phyloP scores from a whole-genome alignment of 2,329 filamentous ascomycete species.

The Ascomycota sp. region DNA sequence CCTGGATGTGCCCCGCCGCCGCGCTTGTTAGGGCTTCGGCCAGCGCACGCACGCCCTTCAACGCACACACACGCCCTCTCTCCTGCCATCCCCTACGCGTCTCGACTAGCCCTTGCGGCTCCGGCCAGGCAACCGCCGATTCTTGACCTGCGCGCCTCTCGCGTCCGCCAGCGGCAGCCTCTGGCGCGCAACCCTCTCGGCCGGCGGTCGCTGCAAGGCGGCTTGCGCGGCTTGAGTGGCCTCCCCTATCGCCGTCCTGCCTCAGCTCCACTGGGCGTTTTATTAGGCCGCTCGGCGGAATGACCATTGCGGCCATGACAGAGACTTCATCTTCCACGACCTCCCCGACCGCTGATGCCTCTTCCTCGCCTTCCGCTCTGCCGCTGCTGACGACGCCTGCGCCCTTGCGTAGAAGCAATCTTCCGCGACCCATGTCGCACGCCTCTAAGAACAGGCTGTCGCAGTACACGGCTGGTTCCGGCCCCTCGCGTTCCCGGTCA shows the following conservation, averaged over 20 bases:
- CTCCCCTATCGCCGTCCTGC: background rate
- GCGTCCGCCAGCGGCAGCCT: too few relatives aligned
- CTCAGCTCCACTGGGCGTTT: background rate
- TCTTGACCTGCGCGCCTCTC: too few relatives aligned
- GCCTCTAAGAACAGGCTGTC: conserved; percentile 67
- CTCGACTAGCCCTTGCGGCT: too few relatives aligned
- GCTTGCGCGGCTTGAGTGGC: background rate
- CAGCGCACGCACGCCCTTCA: too few relatives aligned
- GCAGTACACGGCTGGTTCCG: conserved; percentile 58
- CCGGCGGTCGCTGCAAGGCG: too few relatives aligned
- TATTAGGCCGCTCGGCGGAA: conserved; percentile 9
- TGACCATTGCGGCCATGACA: conserved; percentile 32
- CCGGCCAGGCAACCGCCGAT: too few relatives aligned
- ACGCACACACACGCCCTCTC: too few relatives aligned
- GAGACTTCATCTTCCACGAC: conserved; percentile 32
- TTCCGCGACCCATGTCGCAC: conserved; percentile 50
- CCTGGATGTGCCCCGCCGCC: too few relatives aligned
- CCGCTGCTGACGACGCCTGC: conserved; percentile 38
- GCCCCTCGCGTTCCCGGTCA: conserved; percentile 52
- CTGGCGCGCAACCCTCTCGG: too few relatives aligned
- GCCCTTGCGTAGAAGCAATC: conserved; percentile 34
- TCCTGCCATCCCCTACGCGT: too few relatives aligned
- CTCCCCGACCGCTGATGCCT: conserved; percentile 27
- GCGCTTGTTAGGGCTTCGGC: too few relatives aligned
- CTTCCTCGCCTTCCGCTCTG: conserved; percentile 22